Evolutionary conservation across 2,329 filamentous ascomycete genomes (phyloP), one percentile per base, ranked within the genome.

Genomic region (Fusarium heterosporum): DNA sequence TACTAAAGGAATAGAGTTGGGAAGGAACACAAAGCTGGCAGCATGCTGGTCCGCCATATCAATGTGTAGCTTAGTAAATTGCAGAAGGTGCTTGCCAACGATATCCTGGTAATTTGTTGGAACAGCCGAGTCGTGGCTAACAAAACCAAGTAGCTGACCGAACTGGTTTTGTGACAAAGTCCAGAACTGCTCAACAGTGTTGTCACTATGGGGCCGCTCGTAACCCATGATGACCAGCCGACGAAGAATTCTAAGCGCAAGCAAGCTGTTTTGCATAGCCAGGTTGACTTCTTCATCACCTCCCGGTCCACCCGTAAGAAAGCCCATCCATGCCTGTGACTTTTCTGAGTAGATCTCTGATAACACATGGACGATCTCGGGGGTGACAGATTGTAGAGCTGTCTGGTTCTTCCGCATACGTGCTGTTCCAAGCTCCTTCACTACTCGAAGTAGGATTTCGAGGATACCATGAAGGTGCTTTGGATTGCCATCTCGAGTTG

Each of bases 11-110:
- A 97, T 81, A 3, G 93, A 93, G 72, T 92, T 90, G 3, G 93
- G 93, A 8, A 99, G 84, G 13, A 93, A 83, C 1, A 90, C 89
- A 77, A 97, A 98, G 54, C 93, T 92, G 5, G 91, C 89, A 2
- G 94, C 89, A 75, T 97, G 93, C 7, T 84, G 81, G 48, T 88
- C 87, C 2, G 93, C 89, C 90, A 98, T 95, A 55, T 93, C 90
- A 38, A 96, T 84, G 75, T 98, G 96, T 4, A 99, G 82, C 78
- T 98, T 99, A 5, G 94, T 90, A 48, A 98, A 90, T 74, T 98
- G 94, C 40, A 97, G 80, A 3, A 97, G 82, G 74, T 97, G 94
- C 75, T 93, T 96, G 68, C 92, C 91, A n/a, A 97, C 81, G 25
- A 90, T 75, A 34, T 85, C 85, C 59, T 87, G 85, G 25, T 88